Conservation (phyloP, 1,284 basidiomycete species). For the Pseudozyma tsukubaensis region DNA sequence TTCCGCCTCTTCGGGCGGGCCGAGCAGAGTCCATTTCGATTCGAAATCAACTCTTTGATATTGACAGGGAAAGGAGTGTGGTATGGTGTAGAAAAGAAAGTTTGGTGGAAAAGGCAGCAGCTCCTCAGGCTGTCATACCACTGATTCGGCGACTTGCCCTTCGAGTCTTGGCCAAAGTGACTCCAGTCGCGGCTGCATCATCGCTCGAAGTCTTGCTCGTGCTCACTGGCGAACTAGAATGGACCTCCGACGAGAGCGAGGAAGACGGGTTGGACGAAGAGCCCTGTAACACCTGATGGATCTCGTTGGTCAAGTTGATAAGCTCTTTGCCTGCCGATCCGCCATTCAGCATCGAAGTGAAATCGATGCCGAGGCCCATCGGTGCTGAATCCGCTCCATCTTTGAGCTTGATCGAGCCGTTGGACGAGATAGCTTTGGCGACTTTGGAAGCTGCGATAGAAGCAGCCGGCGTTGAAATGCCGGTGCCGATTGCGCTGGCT, state of each 20-base stretch:
- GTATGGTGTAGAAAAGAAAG: conserved; percentile 2
- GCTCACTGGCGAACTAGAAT: conserved; percentile 21
- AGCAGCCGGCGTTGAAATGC: conserved; percentile 2
- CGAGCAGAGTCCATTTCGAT: neutral
- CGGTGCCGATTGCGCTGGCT: neutral
- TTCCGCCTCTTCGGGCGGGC: conserved; percentile 2
- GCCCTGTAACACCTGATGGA: conserved; percentile 18
- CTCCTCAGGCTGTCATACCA: conserved; percentile 21
- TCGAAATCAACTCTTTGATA: neutral
- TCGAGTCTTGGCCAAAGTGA: conserved; percentile 16
- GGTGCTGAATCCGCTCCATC: conserved; percentile 7
- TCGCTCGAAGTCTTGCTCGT: conserved; percentile 15
- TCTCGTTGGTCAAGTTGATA: conserved; percentile 17
- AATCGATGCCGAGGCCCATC: conserved; percentile 40
- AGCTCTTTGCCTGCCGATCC: conserved; percentile 15
- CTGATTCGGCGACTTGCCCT: conserved; percentile 32
- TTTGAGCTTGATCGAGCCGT: conserved; percentile 2
- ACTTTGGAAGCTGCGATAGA: conserved; percentile 35
- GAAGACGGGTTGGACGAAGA: conserved; percentile 13
- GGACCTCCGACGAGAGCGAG: conserved; percentile 17
- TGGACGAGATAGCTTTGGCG: conserved; percentile 25
- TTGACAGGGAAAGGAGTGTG: neutral
- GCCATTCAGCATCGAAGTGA: conserved; percentile 15
- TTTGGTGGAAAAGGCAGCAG: neutral
- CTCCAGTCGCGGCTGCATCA: neutral